Evolutionary conservation across 73 alveolate genomes (phyloP), one percentile per base, ranked within the genome.

Genomic region (Stentor roeselii): DNA sequence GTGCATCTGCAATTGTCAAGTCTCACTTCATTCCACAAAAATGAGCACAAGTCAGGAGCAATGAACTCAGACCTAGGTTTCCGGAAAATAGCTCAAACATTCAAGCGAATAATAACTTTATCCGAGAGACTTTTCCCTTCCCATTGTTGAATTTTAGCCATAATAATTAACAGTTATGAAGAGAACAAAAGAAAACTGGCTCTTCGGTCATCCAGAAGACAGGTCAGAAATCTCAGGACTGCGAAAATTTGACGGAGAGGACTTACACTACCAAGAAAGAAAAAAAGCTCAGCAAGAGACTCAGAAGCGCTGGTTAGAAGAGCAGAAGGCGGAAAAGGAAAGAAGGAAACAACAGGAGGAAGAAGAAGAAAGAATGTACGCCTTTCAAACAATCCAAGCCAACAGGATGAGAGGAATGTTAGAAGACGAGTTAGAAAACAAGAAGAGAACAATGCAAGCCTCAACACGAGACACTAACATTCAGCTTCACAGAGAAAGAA

Each of bases 351-450:
- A n/a, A 34, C 15, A 35, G 34, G 84, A 76, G 3, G 36, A 37
- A 35, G 84, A 76, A n/a, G 84, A 76, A 41, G 84, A 76, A 76
- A 76, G 84, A 76, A n/a, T 27, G 39, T 76, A 76, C 39, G 84
- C 84, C n/a, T 37, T 39, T 76, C 84, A 76, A 76, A 76, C 84
- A 21, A 27, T 14, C n/a, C 84, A 76, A 38, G 84, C 74, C 14
- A 76, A 76, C 67, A 34, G 84, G 39, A 76, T 76, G 84, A 34
- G 84, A 41, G 84, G 84, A 1, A 14, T 76, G 1, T 38, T 76
- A 21, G 84, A 76, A 76, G 84, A 76, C 59, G 60, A 76, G 6
- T 41, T 76, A 2, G 84, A 76, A 76, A 34, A 67, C 34, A 76
- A 76, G 39, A 76, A 76, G 39, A 34, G 84, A 34, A 39, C 21